Conservation (phyloP, 805 yeast species). For the Zygoascus biomembranicola region DNA sequence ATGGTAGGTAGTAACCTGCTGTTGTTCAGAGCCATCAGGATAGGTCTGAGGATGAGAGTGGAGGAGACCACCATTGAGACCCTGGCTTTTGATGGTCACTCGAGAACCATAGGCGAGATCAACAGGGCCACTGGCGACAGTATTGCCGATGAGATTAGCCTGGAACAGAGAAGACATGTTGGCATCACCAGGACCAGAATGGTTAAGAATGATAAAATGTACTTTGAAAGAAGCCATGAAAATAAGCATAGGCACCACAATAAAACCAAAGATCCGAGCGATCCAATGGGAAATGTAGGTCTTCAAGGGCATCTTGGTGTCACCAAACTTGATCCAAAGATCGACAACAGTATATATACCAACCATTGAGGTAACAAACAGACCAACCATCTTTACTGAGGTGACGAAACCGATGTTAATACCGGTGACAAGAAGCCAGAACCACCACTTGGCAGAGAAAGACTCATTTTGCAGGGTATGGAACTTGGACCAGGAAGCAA, state of each 20-base stretch:
- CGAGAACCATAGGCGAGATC: slow-evolving; percentile 54
- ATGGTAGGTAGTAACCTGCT: slow-evolving; percentile 69
- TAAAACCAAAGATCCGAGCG: slow-evolving; percentile 54
- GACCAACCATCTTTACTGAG: slow-evolving; percentile 95
- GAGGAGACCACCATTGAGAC: slow-evolving; percentile 61
- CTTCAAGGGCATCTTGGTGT: slow-evolving; percentile 29
- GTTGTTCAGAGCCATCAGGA: slow-evolving; percentile 91
- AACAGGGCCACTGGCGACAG: slow-evolving; percentile 58
- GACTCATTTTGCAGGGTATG: slow-evolving; percentile 50
- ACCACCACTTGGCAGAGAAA: slow-evolving; percentile 87
- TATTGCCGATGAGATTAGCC: slow-evolving; percentile 66
- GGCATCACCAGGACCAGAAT: slow-evolving; percentile 90
- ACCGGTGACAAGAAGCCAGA: slow-evolving; percentile 82
- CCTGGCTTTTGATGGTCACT: slow-evolving; percentile 61
- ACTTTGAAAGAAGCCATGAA: slow-evolving; percentile 68
- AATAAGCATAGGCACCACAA: slow-evolving; percentile 60
- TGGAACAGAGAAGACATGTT: slow-evolving; percentile 86
- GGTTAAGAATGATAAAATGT: slow-evolving; percentile 67
- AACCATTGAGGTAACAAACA: slow-evolving; percentile 77
- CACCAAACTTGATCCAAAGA: slow-evolving; percentile 78
- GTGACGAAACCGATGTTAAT: slow-evolving; percentile 80
- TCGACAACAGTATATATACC: slow-evolving; percentile 88
- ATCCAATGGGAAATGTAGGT: slow-evolving; percentile 54
- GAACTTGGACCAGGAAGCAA: slow-evolving; percentile 63
- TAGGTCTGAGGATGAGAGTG: slow-evolving; percentile 83